phyloP scores from a whole-genome alignment of 2,329 filamentous ascomycete species.

The Talaromyces sp. region DNA sequence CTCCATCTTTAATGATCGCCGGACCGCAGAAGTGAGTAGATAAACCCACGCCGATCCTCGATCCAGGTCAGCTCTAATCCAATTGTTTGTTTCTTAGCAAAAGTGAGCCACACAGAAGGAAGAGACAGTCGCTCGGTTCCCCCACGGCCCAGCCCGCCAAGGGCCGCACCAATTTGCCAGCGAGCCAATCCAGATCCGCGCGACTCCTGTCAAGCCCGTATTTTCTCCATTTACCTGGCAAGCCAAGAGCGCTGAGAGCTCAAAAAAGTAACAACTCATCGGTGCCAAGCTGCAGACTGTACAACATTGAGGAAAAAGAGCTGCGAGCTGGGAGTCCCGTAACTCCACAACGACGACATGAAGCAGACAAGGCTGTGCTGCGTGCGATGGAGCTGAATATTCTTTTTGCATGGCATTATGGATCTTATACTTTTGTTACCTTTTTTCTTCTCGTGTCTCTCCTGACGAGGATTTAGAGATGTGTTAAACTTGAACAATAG shows the following conservation, averaged over 20 bases:
- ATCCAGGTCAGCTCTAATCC: neutral
- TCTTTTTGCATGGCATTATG: slow-evolving; percentile 2
- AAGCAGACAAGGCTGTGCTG: neutral
- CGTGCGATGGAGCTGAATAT: neutral
- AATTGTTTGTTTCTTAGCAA: neutral
- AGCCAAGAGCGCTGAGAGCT: slow-evolving; percentile 4
- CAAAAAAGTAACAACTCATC: slow-evolving; percentile 2
- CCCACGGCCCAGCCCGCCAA: slow-evolving; percentile 2
- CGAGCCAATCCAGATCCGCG: neutral
- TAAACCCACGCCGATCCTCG: neutral
- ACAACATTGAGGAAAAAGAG: neutral
- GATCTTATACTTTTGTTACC: neutral
- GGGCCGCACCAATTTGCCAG: neutral
- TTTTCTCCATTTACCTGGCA: neutral
- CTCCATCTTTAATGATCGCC: neutral
- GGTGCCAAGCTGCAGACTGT: slow-evolving; percentile 1
- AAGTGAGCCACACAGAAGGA: neutral
- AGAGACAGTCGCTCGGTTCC: neutral
- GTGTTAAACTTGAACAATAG: neutral
- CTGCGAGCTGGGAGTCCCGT: neutral
- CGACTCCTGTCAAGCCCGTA: neutral
- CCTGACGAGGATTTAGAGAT: neutral
- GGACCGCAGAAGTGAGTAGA: neutral
- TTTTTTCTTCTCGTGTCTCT: neutral
- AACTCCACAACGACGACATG: slow-evolving; percentile 1